Conservation (phyloP, 192 early-diverging fungal species). For the Coemansia sp. region DNA sequence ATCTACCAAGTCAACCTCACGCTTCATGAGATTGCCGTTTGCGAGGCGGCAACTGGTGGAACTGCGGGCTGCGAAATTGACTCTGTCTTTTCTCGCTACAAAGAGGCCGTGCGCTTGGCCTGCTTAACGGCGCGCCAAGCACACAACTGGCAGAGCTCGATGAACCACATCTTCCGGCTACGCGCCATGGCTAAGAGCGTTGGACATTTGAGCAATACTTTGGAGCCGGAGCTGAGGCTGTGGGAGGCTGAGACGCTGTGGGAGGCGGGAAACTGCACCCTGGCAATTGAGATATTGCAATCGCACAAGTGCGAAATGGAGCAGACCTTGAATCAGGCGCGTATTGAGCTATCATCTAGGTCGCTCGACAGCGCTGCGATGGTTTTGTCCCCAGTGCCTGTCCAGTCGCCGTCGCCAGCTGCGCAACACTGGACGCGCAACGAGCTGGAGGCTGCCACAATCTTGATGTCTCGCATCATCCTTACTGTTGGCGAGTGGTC, state of each 20-base stretch:
- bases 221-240: conserved; percentile 42
- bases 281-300: conserved; percentile 47
- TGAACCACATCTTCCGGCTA: conserved; percentile 50
- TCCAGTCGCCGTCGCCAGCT: not conserved
- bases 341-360: not conserved
- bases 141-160: conserved; percentile 47
- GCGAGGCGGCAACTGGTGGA: conserved; percentile 3
- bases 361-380: not conserved
- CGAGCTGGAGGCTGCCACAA: conserved; percentile 34
- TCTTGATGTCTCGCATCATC: conserved; percentile 41
- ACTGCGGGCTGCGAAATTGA: not conserved
- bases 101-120: conserved; percentile 34
- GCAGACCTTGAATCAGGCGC: conserved; percentile 11
- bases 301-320: conserved; percentile 36
- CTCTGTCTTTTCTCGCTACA: conserved; percentile 24
- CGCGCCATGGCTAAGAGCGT: conserved; percentile 9
- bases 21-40: conserved; percentile 44
- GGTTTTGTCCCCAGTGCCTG: not conserved
- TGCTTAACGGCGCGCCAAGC: conserved; percentile 34
- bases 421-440: conserved; percentile 12
- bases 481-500: conserved; percentile 53
- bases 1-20: conserved; percentile 34
- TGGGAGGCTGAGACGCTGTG: conserved; percentile 56
- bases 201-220: not conserved
- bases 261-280: conserved; percentile 37